phyloP scores from a whole-genome alignment of 345 rosid genomes.

The Brassica incana region DNA sequence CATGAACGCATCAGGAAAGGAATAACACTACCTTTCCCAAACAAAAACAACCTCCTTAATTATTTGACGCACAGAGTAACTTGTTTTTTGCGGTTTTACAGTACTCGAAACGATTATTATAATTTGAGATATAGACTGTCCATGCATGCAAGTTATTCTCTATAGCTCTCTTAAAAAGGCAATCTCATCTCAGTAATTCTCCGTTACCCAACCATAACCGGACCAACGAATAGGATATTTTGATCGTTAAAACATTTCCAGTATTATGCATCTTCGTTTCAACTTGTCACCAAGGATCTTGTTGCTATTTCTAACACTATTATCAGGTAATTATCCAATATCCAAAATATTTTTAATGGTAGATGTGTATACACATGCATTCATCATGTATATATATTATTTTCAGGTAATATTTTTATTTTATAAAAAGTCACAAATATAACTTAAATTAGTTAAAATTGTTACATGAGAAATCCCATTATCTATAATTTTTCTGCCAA shows the following conservation, averaged over 20 bases:
- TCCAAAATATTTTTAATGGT: not conserved
- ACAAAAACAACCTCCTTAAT: conserved; percentile 26
- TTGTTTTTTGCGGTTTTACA: not conserved
- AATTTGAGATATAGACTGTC: conserved; percentile 7
- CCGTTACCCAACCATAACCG: not conserved
- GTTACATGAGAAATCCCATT: too few relatives aligned
- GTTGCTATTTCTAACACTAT: conserved; percentile 35
- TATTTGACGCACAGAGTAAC: not conserved
- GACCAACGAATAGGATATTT: not conserved
- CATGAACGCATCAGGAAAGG: conserved; percentile 31
- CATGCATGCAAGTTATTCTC: conserved; percentile 37
- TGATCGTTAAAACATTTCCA: not conserved
- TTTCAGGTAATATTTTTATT: too few relatives aligned
- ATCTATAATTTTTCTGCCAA: too few relatives aligned
- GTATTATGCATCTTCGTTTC: conserved; percentile 42
- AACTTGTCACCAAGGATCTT: conserved; percentile 35
- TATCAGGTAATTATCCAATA: conserved; percentile 44
- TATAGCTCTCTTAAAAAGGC: not conserved
- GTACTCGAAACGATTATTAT: not conserved
- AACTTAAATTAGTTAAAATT: too few relatives aligned
- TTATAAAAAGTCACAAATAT: too few relatives aligned
- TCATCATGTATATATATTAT: not conserved
- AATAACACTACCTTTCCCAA: conserved; percentile 22
- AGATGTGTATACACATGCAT: not conserved
- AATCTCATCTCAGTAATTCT: not conserved